Evolutionary conservation across 2,329 filamentous ascomycete species (phyloP), one percentile per base, ranked within the genome.

Genomic region (Sporothrix brasiliensis): DNA sequence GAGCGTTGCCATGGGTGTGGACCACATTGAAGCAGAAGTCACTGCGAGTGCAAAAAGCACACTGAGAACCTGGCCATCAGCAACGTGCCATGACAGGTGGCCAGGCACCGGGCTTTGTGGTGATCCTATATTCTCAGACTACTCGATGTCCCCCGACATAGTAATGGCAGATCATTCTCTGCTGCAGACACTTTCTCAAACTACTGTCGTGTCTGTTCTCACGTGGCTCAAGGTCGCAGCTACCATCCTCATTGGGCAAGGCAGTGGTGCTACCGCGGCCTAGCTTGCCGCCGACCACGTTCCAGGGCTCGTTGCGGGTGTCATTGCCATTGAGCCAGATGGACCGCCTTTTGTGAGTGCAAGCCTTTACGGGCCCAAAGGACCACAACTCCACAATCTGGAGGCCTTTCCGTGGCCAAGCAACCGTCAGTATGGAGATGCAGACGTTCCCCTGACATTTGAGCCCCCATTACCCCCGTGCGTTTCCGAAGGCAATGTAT

Each of bases 271-370:
- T 0, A 78, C 78, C 13, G 80, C 81, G 71, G 81, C 79, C 10
- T 86, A 81, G 81, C 78, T 83, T 10, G 79, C 83, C 10, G 83
- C 82, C 1, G 86, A 89, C 73, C 76, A 77, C 2, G 76, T 80
- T 3, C 85, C 86, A 0, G 73, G 81, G 0, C 77, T 84, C 0
- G 82, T 88, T 1, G 81, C 80, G 24, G 82, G 78, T 0, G 80
- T 87, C 24, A 76, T 89, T 1, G 79, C 82, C 0, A 72, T 89
- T 14, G 87, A 88, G 74, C 86, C 86, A 0, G 76, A 78, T 4
- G 86, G 86, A 0, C 86, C 86, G 0, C 86, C 85, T 0, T 87
- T 84, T 67, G 53, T 47, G 41, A 34, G 34, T n/a, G 52, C 67
- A 2, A 50, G 27, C 68, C 47, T 16, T 21, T n/a, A 27, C 10